These are phyloP conservation scores for Graphiopsis chlorocephala DNA, from an alignment of 2,329 filamentous ascomycete species.

Conservation along the genomic window DNA sequence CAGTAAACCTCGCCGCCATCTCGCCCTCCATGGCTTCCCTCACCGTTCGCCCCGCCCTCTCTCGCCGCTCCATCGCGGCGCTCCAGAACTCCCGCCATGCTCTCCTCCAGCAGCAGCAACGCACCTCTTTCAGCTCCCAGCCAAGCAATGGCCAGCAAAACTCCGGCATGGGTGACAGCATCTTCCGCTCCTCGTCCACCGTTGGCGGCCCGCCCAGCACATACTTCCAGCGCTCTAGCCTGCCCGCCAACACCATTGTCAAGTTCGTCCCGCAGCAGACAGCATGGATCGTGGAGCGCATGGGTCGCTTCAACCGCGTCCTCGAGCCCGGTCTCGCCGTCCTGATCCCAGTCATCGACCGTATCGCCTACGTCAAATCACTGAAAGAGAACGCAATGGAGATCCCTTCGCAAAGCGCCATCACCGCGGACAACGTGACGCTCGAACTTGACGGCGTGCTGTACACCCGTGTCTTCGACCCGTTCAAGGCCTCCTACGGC, in stretches of 20 bases:
- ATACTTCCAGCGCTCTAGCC: constrained; percentile 48
- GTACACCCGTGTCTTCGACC: constrained; percentile 94
- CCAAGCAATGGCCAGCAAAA: background rate
- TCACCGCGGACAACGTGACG: constrained; percentile 97
- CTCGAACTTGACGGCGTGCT: constrained; percentile 92
- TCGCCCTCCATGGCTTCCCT: constrained; percentile 25
- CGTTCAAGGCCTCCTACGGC: constrained; percentile 97
- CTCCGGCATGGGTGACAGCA: constrained; percentile 28
- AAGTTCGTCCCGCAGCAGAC: constrained; percentile 99
- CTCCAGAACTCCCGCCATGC: constrained; percentile 34
- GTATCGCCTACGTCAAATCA: constrained; percentile 96
- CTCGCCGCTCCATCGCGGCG: constrained; percentile 33
- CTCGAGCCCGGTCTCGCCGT: constrained; percentile 88
- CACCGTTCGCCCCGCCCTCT: constrained; percentile 35
- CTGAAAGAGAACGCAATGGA: constrained; percentile 95
- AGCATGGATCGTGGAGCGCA: constrained; percentile 98
- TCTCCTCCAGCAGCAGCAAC: constrained; percentile 24
- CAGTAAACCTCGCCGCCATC: constrained; percentile 3
- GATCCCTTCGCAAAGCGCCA: constrained; percentile 95
- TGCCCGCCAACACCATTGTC: constrained; percentile 91
- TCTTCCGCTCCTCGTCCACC: constrained; percentile 32
- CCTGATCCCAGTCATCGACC: constrained; percentile 84
- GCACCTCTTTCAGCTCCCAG: constrained; percentile 26
- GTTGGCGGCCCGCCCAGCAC: constrained; percentile 30
- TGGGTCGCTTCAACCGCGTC: constrained; percentile 96